These are phyloP conservation scores for Clarireedia hainanense DNA, from an alignment of 2,329 filamentous ascomycete species.

Conservation along the genomic window DNA sequence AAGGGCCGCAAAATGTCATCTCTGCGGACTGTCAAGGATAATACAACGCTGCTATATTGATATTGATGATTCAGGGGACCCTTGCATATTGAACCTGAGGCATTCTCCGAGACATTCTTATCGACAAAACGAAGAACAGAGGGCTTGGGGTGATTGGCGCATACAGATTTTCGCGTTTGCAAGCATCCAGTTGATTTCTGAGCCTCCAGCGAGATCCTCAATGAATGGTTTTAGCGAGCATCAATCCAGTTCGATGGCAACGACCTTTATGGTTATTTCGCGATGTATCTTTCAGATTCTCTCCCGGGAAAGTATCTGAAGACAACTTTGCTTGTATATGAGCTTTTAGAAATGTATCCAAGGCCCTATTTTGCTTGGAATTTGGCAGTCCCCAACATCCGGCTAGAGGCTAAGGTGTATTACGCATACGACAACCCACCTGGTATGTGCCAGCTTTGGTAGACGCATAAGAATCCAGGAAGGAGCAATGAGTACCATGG, in stretches of 20 bases:
- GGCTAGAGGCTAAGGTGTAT: too few species aligned
- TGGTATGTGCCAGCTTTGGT: too few species aligned
- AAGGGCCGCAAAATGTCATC: neutral
- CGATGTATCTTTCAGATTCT: too few species aligned
- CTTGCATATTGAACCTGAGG: neutral
- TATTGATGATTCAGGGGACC: neutral
- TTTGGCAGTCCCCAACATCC: too few species aligned
- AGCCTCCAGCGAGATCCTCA: neutral
- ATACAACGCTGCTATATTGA: neutral
- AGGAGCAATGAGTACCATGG: too few species aligned
- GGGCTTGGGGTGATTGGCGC: neutral
- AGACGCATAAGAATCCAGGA: too few species aligned
- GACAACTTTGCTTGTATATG: neutral
- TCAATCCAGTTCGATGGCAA: neutral
- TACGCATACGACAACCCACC: too few species aligned
- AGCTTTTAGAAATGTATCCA: neutral
- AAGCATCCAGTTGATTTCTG: neutral
- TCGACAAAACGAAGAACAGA: neutral
- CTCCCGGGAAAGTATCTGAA: too few species aligned
- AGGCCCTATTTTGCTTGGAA: too few species aligned
- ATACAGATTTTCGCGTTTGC: neutral
- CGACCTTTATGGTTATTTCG: too few species aligned
- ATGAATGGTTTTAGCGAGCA: neutral
- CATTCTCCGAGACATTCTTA: neutral
- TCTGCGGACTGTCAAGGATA: too few species aligned